A percentile compares a stretch with the other conserved stretches of the same genome.
Evolutionary conservation across 495 filamentous ascomycete genomes (phyloP).

Genomic region (Eremomyces bilateralis): DNA sequence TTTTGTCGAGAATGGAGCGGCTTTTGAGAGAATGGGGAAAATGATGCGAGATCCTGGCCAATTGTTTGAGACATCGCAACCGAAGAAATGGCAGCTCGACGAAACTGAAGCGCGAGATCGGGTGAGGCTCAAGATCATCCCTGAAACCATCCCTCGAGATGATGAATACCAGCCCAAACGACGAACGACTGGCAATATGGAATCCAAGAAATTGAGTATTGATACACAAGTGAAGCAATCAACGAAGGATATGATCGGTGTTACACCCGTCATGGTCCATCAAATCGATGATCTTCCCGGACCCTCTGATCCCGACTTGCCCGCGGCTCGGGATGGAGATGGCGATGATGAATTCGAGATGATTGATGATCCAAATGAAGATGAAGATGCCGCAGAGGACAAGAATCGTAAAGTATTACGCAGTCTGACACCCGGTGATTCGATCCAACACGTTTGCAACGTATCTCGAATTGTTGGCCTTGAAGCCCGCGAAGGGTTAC

Average conservation of each 20-base stretch:
- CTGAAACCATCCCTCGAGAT: slow-evolving; percentile 42
- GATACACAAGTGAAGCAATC: slow-evolving; percentile 19
- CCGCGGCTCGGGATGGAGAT: slow-evolving; percentile 13
- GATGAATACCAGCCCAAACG: slow-evolving; percentile 75
- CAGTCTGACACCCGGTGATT: slow-evolving; percentile 72
- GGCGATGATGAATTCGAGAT: slow-evolving; percentile 84
- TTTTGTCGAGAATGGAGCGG: slow-evolving; percentile 44
- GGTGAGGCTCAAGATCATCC: slow-evolving; percentile 72
- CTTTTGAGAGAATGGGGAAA: slow-evolving; percentile 49
- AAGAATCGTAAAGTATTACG: slow-evolving; percentile 96
- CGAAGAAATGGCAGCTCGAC: slow-evolving; percentile 73
- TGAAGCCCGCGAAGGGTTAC: slow-evolving; percentile 74
- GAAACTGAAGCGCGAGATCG: slow-evolving; percentile 89
- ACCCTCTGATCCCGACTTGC: slow-evolving; percentile 1
- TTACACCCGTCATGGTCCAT: slow-evolving; percentile 15
- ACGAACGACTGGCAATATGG: slow-evolving; percentile 22
- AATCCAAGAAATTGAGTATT: slow-evolving; percentile 17
- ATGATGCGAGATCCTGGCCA: slow-evolving; percentile 32
- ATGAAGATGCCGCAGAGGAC: slow-evolving; percentile 75
- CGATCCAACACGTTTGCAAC: slow-evolving; percentile 88
- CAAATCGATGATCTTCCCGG: slow-evolving; percentile 8
- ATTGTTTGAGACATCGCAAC: slow-evolving; percentile 5
- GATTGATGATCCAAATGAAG: slow-evolving; percentile 69
- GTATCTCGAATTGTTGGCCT: slow-evolving; percentile 83
- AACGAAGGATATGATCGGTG: slow-evolving; percentile 16